phyloP scores from a whole-genome alignment of 78 protist genomes.

The Protostelium mycophagum region DNA sequence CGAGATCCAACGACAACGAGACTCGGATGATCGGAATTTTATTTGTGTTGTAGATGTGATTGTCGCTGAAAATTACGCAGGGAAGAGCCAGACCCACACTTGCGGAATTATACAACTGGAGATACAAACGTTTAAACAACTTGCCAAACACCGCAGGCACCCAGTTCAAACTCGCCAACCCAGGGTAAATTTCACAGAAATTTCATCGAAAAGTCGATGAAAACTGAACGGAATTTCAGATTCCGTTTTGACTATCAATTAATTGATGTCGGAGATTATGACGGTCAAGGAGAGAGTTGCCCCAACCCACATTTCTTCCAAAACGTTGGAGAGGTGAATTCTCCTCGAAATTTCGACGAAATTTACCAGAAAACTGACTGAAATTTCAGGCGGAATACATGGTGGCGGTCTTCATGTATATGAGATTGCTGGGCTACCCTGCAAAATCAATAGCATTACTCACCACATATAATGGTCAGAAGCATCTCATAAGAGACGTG shows the following conservation, averaged over 20 bases:
- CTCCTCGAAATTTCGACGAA: too few relatives aligned
- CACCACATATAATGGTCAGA: slow-evolving; percentile 96
- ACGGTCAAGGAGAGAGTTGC: slow-evolving; percentile 68
- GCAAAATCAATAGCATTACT: slow-evolving; percentile 74
- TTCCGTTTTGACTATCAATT: slow-evolving; percentile 78
- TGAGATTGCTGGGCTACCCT: slow-evolving; percentile 90
- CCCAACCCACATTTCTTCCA: slow-evolving; percentile 83
- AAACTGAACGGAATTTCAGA: slow-evolving; percentile 9
- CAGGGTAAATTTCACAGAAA: slow-evolving; percentile 16
- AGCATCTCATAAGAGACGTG: slow-evolving; percentile 53
- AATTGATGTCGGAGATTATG: slow-evolving; percentile 80
- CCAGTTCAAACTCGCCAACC: slow-evolving; percentile 48
- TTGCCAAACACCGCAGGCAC: slow-evolving; percentile 49
- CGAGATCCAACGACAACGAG: background rate
- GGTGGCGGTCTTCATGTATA: slow-evolving; percentile 86
- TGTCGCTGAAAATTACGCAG: slow-evolving; percentile 3
- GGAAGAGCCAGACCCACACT: slow-evolving; percentile 80
- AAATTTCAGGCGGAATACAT: slow-evolving; percentile 95
- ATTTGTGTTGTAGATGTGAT: background rate
- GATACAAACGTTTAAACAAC: slow-evolving; percentile 78
- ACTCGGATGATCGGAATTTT: background rate
- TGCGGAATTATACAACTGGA: slow-evolving; percentile 85
- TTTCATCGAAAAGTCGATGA: background rate
- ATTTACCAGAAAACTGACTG: too few relatives aligned
- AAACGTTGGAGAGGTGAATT: slow-evolving; percentile 91